Base-by-base conservation (phyloP, 805 yeast genomes). In the Sporopachydermia quercuum region DNA sequence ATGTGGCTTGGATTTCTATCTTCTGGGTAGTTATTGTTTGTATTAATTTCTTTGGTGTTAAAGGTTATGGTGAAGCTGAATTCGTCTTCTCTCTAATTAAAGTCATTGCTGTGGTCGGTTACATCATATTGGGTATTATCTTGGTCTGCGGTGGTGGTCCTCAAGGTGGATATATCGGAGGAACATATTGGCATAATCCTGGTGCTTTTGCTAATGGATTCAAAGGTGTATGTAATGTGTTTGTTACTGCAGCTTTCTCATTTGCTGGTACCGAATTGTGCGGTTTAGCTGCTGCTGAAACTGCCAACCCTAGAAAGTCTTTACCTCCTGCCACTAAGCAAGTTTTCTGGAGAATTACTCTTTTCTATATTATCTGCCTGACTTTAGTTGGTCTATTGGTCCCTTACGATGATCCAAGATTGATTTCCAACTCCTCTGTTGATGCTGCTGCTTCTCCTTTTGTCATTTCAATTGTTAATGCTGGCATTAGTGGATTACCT, bases 201-300 rank as follows among this genome's bases (percentile, higher is more conserved):
- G 89, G 89, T 39, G 75, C 86, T 0, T 77, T 81, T 50, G 70
- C 74, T 6, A 61, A 67, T 44, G 74, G 68, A 3, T 76, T 78
- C 55, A 76, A 78, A 57, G 86, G 85, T 44, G 71, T 80, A 39
- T 72, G 78, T 51, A 63, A 80, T 0, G 82, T 76, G n/a, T 72
- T 81, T 45, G 78, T 79, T 38, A 74, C 80, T 33, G 85, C 89
- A 13, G 84, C 87, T 0, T 82, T 79, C 55, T 70, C 84, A 6
- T 82, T 74, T 52, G 73, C 80, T 34, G 89, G 89, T 43, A 70
- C 83, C 14, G 91, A 81, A 57, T 62, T 81, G 48, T 71, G 72
- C 34, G 83, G 85, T 39, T 64, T 81, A 34, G 80, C 86, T 6
- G 81, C 87, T 19, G 87, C 87, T 5, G 93, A 82, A 56, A 66